These are phyloP conservation scores for Aspergillus texensis DNA, from an alignment of 2,329 filamentous ascomycete species.

Conservation along the genomic window DNA sequence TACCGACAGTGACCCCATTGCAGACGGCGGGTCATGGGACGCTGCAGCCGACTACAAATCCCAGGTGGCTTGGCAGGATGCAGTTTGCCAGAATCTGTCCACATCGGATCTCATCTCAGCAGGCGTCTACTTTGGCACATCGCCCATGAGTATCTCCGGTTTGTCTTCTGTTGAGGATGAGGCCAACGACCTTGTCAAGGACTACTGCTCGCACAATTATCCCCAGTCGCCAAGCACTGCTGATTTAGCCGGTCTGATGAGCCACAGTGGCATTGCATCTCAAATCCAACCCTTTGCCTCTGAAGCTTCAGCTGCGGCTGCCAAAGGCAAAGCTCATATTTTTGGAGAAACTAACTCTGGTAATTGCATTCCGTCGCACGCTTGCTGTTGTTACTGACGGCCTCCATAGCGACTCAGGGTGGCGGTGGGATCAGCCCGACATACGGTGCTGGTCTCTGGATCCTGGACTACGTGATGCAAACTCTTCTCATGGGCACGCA, in stretches of 20 bases:
- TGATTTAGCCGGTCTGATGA: slow-evolving; percentile 48
- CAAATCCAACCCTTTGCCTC: slow-evolving; percentile 45
- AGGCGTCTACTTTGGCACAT: slow-evolving; percentile 39
- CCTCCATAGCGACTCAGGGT: slow-evolving; percentile 37
- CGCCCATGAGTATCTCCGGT: slow-evolving; percentile 39
- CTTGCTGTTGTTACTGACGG: neutral
- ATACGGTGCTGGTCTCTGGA: slow-evolving; percentile 55
- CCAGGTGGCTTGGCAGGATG: slow-evolving; percentile 37
- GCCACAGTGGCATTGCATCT: slow-evolving; percentile 44
- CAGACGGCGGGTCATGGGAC: slow-evolving; percentile 31
- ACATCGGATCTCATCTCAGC: slow-evolving; percentile 33
- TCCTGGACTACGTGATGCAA: slow-evolving; percentile 51
- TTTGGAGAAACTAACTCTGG: slow-evolving; percentile 57
- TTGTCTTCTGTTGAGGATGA: slow-evolving; percentile 42
- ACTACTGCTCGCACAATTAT: slow-evolving; percentile 55
- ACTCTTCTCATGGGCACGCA: slow-evolving; percentile 33
- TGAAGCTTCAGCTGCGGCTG: slow-evolving; percentile 45
- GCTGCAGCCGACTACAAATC: slow-evolving; percentile 36
- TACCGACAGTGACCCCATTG: slow-evolving; percentile 27
- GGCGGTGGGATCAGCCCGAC: slow-evolving; percentile 48
- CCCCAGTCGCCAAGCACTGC: slow-evolving; percentile 45
- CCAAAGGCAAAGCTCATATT: slow-evolving; percentile 48
- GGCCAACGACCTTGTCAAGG: slow-evolving; percentile 43
- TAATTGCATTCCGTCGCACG: slow-evolving; percentile 18
- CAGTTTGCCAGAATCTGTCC: slow-evolving; percentile 34